Conservation (phyloP, 1,139 yeast genomes). For the Saccharomyces hybrid region DNA sequence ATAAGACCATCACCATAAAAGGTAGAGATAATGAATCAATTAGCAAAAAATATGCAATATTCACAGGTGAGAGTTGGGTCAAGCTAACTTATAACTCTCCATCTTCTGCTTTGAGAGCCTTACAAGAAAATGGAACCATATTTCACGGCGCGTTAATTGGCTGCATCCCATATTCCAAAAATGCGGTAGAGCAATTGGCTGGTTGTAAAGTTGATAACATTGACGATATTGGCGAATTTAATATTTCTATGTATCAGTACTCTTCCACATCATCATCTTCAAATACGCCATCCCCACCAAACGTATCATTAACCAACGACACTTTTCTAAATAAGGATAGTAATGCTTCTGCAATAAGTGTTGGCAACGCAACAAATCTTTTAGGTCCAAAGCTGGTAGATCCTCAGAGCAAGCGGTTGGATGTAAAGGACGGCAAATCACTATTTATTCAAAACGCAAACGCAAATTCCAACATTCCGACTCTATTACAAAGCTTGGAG, state of each 20-base stretch:
- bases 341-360: background rate
- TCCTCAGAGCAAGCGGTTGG: conserved; percentile 11
- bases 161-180: conserved; percentile 61
- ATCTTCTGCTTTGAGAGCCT: conserved; percentile 71
- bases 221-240: conserved; percentile 48
- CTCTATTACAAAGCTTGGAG: conserved; percentile 32
- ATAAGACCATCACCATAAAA: conserved; percentile 5
- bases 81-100: conserved; percentile 75
- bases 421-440: conserved; percentile 28
- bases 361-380: background rate
- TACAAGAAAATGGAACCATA: conserved; percentile 71
- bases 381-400: background rate
- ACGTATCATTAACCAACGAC: background rate
- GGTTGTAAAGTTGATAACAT: conserved; percentile 44
- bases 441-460: conserved; percentile 27
- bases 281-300: background rate
- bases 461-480: conserved; percentile 11
- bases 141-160: conserved; percentile 70
- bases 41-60: conserved; percentile 48
- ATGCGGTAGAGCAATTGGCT: conserved; percentile 55
- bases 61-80: conserved; percentile 83
- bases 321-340: background rate
- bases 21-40: background rate
- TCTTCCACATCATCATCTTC: background rate
- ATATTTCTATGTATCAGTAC: background rate